Evolutionary conservation across 805 yeast species (phyloP).

Genomic region (Ogataea paradorogensis): DNA sequence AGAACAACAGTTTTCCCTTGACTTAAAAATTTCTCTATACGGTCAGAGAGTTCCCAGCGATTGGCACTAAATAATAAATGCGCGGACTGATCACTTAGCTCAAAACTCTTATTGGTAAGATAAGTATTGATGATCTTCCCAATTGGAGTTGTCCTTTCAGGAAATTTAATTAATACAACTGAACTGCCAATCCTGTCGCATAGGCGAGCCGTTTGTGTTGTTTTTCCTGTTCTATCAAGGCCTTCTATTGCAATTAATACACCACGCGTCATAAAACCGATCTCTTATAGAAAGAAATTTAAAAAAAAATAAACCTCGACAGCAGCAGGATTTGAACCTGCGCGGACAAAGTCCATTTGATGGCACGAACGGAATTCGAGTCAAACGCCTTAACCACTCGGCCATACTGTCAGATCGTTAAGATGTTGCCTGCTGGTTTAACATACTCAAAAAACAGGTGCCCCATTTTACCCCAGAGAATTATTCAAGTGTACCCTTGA

Average conservation of each 20-base stretch:
- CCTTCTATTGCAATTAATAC: conserved; percentile 84
- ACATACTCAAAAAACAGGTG: no score
- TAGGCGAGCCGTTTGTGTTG: conserved; percentile 66
- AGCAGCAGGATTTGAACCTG: conserved; percentile 65
- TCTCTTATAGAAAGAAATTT: no score
- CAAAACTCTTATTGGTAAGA: conserved; percentile 47
- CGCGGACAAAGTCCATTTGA: conserved; percentile 59
- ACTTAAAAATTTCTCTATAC: conserved; percentile 43
- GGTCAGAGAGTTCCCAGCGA: conserved; percentile 77
- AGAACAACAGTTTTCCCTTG: conserved; percentile 61
- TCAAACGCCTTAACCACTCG: conserved; percentile 42
- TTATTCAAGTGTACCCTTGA: no score
- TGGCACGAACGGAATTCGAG: conserved; percentile 31
- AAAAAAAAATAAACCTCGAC: conserved; percentile 40
- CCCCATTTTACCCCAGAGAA: not conserved
- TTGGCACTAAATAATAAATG: conserved; percentile 91
- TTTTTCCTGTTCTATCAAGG: conserved; percentile 89
- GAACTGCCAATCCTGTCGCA: conserved; percentile 25
- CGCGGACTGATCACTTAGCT: conserved; percentile 71
- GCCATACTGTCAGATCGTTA: conserved; percentile 33
- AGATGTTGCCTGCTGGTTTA: not conserved
- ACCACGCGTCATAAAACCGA: conserved; percentile 48
- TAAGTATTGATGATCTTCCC: conserved; percentile 79
- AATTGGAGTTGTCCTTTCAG: conserved; percentile 79
- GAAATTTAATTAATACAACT: conserved; percentile 67